Conservation (phyloP, 345 rosid genomes). For the Acer campestre region DNA sequence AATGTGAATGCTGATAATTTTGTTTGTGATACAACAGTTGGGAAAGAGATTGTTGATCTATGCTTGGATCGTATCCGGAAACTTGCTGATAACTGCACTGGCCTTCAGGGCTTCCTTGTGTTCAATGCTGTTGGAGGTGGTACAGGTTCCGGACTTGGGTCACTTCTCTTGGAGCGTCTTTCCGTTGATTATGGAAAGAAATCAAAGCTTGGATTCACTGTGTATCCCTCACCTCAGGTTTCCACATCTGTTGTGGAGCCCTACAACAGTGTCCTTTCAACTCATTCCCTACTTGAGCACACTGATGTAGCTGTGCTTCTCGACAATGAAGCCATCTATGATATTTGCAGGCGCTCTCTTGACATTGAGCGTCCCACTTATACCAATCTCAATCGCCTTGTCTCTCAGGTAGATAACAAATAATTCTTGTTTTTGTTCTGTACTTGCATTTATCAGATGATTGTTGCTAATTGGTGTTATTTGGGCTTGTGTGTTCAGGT, state of each 20-base stretch:
- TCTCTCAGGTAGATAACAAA: conserved; percentile 47
- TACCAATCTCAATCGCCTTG: conserved; percentile 60
- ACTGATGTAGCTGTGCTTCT: conserved; percentile 58
- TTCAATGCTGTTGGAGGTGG: conserved; percentile 71
- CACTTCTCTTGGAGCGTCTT: conserved; percentile 61
- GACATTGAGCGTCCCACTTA: conserved; percentile 65
- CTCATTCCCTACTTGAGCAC: conserved; percentile 65
- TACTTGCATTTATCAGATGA: neutral
- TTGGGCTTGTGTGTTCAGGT: conserved; percentile 32
- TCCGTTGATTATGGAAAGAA: conserved; percentile 65
- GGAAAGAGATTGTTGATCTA: conserved; percentile 63
- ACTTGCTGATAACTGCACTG: conserved; percentile 66
- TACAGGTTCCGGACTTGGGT: conserved; percentile 64
- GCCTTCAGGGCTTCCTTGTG: conserved; percentile 61
- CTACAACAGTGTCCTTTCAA: conserved; percentile 60
- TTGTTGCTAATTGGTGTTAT: conserved; percentile 2
- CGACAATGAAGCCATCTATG: conserved; percentile 61
- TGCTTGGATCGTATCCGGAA: conserved; percentile 61
- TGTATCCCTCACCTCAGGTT: conserved; percentile 64
- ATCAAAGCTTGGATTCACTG: conserved; percentile 61
- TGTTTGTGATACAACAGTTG: conserved; percentile 27
- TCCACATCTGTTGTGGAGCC: conserved; percentile 63
- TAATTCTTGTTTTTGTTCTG: neutral
- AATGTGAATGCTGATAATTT: neutral
- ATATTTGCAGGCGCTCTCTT: conserved; percentile 63